phyloP scores from a whole-genome alignment of 169 alveolate species.

The Plasmodium fragile region DNA sequence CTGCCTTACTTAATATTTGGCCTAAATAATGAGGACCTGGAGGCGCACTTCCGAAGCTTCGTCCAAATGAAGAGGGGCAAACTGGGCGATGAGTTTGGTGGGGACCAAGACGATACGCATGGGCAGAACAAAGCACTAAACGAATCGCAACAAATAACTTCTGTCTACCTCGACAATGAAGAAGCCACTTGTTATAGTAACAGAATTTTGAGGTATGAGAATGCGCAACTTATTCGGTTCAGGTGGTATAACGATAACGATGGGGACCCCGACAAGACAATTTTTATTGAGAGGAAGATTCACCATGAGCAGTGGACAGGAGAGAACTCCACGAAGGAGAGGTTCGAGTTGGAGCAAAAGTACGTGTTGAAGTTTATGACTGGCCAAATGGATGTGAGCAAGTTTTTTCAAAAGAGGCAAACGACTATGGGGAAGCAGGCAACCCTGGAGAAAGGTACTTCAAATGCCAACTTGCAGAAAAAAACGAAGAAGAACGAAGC shows the following conservation, averaged over 20 bases:
- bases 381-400: constrained; percentile 63
- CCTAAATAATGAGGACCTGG: constrained; percentile 80
- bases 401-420: constrained; percentile 25
- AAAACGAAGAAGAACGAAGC: constrained; percentile 56
- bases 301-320: constrained; percentile 90
- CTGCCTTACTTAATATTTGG: constrained; percentile 87
- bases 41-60: constrained; percentile 68
- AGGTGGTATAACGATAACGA: constrained; percentile 87
- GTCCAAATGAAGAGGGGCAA: constrained; percentile 31
- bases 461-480: neutral
- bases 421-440: neutral
- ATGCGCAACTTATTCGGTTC: constrained; percentile 85
- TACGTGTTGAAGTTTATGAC: constrained; percentile 79
- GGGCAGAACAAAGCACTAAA: constrained; percentile 36
- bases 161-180: constrained; percentile 84
- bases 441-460: neutral
- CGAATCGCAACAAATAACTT: constrained; percentile 85
- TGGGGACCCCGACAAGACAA: constrained; percentile 77
- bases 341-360: constrained; percentile 81
- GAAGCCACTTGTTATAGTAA: constrained; percentile 80
- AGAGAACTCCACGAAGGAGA: constrained; percentile 84
- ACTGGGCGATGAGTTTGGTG: neutral
- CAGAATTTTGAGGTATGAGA: constrained; percentile 84
- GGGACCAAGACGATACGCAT: neutral
- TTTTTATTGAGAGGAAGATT: constrained; percentile 83